Evolutionary conservation across 306 rosid genomes (phyloP), one percentile per base, ranked within the genome.

Genomic region (Myrica gale): DNA sequence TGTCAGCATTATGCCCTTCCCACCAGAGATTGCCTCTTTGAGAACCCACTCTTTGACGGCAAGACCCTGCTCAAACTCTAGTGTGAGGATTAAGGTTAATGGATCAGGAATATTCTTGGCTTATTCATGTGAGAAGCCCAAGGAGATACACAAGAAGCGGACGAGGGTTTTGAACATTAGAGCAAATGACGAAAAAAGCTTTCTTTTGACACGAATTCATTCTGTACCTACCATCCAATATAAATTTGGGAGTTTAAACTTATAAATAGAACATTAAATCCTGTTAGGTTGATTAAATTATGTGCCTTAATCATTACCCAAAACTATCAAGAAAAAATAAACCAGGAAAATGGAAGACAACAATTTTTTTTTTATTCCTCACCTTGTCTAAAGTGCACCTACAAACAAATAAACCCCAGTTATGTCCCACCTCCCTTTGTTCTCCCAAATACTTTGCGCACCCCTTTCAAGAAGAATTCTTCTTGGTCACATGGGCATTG

Each of bases 11-110:
- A 84, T 73, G 86, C 96, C 39, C 97, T 89, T 68, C 97, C 98
- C 37, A 88, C 93, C 51, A 89, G 97, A 83, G 98, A 93, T 46
- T 88, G 93, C 62, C 96, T 91, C 57, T 89, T 91, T 86, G 88
- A 72, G 76, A 91, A 85, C 82, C 93, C 96, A 44, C 78, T 89
- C 1, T 89, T 89, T 76, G 98, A 93, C 77, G 81, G 67, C 9
- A 69, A 75, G 72, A 88, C 98, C 17, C 48, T 87, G 12, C 96
- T 93, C 72, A 91, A 93, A 84, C 84, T 93, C 74, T 93, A 93
- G 93, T 4, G 51, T 9, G 51, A 9, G 12, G 13, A 47, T 47
- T 12, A 47, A 47, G 51, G 51, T 47, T 47, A 47, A 9, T 1
- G 51, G 51, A 47, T 47, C 15, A 10, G 15, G 51, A 47, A 47